A percentile compares a stretch with the other conserved stretches of the same genome.
phyloP scores from a whole-genome alignment of 345 rosid genomes.

The Iberis pinnata region DNA sequence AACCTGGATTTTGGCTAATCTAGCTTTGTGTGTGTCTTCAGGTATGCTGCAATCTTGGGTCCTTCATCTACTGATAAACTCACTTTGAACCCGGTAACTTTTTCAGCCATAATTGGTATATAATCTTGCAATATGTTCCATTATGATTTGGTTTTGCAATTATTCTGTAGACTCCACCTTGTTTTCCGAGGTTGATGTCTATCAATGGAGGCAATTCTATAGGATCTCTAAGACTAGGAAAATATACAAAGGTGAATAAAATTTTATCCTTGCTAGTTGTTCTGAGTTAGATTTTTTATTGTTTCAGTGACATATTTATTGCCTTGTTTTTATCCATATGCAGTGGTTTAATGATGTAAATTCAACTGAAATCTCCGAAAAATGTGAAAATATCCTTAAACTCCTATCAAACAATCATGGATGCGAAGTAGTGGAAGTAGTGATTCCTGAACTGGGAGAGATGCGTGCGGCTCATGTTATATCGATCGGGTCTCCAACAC shows the following conservation, averaged over 20 bases:
- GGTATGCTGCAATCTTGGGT: conserved; percentile 87
- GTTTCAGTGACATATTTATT: background rate
- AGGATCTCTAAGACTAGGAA: conserved; percentile 67
- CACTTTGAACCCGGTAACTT: conserved; percentile 53
- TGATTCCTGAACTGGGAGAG: conserved; percentile 75
- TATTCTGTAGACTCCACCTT: conserved; percentile 57
- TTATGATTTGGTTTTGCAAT: conserved; percentile 12
- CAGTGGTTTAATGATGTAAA: conserved; percentile 92
- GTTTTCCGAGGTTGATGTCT: conserved; percentile 59
- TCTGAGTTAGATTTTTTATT: conserved; percentile 14
- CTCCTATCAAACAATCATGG: conserved; percentile 58
- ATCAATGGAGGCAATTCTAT: conserved; percentile 34
- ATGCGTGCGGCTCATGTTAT: conserved; percentile 74
- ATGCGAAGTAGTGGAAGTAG: conserved; percentile 71
- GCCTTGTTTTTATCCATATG: conserved; percentile 16
- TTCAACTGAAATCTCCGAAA: conserved; percentile 63
- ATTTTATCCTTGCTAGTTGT: conserved; percentile 19
- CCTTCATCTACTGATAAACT: conserved; percentile 46
- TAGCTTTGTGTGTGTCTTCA: conserved; percentile 24
- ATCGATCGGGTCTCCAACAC: conserved; percentile 56
- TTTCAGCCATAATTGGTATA: background rate
- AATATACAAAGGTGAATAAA: conserved; percentile 50
- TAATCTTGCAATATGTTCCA: background rate
- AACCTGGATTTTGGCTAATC: conserved; percentile 12
- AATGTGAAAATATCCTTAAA: conserved; percentile 61